A percentile compares a stretch with the other conserved stretches of the same genome.
These are phyloP conservation scores for Tieghemiomyces parasiticus DNA, from an alignment of 192 early-diverging fungal genomes.

Conservation along the genomic window DNA sequence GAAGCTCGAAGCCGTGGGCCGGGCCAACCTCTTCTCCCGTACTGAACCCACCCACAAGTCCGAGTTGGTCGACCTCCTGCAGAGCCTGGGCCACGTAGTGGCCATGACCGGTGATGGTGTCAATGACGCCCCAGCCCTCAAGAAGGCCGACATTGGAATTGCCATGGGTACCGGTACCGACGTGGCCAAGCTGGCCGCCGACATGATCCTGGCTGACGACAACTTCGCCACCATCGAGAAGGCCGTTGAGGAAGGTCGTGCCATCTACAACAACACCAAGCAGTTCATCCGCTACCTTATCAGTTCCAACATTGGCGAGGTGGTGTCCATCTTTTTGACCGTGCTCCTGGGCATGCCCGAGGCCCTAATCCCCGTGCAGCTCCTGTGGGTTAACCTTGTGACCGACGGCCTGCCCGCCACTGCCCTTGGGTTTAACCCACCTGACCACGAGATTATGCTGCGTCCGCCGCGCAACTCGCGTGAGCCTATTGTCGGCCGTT, in stretches of 20 bases:
- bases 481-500: constrained; percentile 83
- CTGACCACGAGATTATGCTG: constrained; percentile 94
- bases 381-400: constrained; percentile 98
- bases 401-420: constrained; percentile 96
- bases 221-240: constrained; percentile 98
- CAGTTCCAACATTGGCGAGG: constrained; percentile 97
- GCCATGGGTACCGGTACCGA: constrained; percentile 98
- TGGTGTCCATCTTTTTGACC: constrained; percentile 93
- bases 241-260: constrained; percentile 94
- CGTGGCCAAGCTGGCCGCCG: constrained; percentile 93
- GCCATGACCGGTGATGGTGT: constrained; percentile 93
- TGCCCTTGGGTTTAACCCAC: constrained; percentile 94
- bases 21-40: constrained; percentile 80
- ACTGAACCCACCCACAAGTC: constrained; percentile 94
- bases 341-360: constrained; percentile 94
- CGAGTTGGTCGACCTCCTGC: constrained; percentile 83
- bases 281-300: constrained; percentile 99
- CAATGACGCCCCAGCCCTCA: constrained; percentile 95
- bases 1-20: constrained; percentile 52
- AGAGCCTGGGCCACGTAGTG: constrained; percentile 42
- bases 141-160: constrained; percentile 97
- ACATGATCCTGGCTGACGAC: constrained; percentile 97
- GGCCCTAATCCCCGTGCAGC: constrained; percentile 92
- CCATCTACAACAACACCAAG: constrained; percentile 98
- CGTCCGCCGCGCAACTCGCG: constrained; percentile 66